phyloP scores from a whole-genome alignment of 2,329 filamentous ascomycete species.

The Diaporthe aspalathi region DNA sequence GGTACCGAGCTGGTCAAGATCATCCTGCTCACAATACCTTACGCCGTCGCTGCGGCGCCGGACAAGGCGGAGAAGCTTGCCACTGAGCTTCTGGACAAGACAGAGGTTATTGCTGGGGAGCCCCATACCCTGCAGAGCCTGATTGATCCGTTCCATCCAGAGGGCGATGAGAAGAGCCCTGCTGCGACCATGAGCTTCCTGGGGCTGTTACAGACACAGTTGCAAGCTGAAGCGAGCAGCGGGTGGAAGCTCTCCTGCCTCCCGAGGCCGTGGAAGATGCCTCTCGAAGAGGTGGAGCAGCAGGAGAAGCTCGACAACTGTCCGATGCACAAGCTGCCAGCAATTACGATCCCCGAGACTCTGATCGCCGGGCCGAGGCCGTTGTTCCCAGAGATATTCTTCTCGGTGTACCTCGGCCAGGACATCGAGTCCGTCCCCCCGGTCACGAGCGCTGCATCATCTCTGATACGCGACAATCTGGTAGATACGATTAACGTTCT shows the following conservation, averaged over 20 bases:
- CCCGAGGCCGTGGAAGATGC: constrained; percentile 75
- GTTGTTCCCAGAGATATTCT: constrained; percentile 91
- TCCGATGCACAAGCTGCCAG: constrained; percentile 82
- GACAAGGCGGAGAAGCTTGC: constrained; percentile 77
- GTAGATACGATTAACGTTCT: constrained; percentile 94
- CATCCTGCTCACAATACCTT: constrained; percentile 93
- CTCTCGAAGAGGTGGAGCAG: constrained; percentile 69
- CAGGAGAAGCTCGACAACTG: constrained; percentile 69
- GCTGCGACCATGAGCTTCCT: constrained; percentile 77
- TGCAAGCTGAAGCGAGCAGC: constrained; percentile 79
- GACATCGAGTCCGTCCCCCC: constrained; percentile 90
- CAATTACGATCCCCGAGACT: constrained; percentile 78
- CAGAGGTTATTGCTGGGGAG: constrained; percentile 91
- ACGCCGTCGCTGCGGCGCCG: constrained; percentile 81
- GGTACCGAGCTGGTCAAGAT: constrained; percentile 94
- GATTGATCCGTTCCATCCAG: constrained; percentile 84
- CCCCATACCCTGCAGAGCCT: constrained; percentile 86
- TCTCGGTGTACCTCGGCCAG: constrained; percentile 90
- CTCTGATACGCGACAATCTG: constrained; percentile 85
- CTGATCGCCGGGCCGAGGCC: constrained; percentile 79
- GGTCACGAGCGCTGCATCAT: constrained; percentile 79
- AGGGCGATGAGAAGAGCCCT: constrained; percentile 71
- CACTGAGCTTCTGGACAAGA: constrained; percentile 86
- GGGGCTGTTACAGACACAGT: constrained; percentile 84
- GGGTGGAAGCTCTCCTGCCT: constrained; percentile 80